Percentiles rank a stretch among this genome's conserved stretches.
Evolutionary conservation across 1,139 yeast species (phyloP).

Genomic region (Kodamaea alishanica): DNA sequence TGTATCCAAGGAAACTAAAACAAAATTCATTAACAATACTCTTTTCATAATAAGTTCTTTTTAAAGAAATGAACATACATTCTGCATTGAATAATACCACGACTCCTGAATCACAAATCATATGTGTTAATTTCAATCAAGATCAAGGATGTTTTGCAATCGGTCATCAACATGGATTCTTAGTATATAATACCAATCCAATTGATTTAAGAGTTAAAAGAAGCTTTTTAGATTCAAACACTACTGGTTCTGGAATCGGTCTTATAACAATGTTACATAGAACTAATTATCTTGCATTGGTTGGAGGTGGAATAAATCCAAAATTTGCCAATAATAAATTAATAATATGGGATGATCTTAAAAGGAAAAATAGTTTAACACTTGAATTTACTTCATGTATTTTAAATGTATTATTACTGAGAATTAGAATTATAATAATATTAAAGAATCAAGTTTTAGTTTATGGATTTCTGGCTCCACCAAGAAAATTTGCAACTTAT

Average conservation of each 20-base stretch:
- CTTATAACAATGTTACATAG: constrained; percentile 78
- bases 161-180: constrained; percentile 76
- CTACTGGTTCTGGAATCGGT: constrained; percentile 60
- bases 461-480: constrained; percentile 79
- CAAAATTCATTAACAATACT: too few species aligned
- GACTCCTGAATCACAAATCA: constrained; percentile 37
- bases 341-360: constrained; percentile 88
- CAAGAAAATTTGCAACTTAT: constrained; percentile 62
- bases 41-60: too few species aligned
- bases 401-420: constrained; percentile 66
- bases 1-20: too few species aligned
- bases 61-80: constrained; percentile 38
- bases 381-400: constrained; percentile 76
- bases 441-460: constrained; percentile 65
- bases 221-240: constrained; percentile 31
- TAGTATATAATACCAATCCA: constrained; percentile 87
- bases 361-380: constrained; percentile 68
- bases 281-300: constrained; percentile 82
- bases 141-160: constrained; percentile 88
- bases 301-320: constrained; percentile 85
- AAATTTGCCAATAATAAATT: constrained; percentile 72
- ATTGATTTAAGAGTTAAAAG: constrained; percentile 74
- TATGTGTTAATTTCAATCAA: constrained; percentile 74
- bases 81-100: constrained; percentile 21
- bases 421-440: constrained; percentile 72